A percentile compares a stretch with the other conserved stretches of the same genome.
Evolutionary conservation across 2,329 filamentous ascomycete genomes (phyloP).

Genomic region (Pestalotiopsis sp.): DNA sequence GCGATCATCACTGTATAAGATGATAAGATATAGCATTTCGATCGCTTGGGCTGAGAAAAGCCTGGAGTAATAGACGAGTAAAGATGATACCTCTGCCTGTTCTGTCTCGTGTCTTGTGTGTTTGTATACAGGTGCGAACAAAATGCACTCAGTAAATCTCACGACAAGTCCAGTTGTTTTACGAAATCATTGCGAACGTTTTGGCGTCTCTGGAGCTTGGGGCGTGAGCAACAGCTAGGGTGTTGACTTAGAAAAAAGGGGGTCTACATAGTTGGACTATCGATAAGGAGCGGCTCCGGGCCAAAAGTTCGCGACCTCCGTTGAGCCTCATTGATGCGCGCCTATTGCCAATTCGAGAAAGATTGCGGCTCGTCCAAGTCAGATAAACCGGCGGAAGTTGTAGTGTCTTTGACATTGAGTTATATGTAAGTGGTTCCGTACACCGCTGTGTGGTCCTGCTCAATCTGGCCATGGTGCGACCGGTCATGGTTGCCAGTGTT

Average conservation of each 20-base stretch:
- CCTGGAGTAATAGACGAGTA: slow-evolving; percentile 12
- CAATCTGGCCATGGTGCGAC: neutral
- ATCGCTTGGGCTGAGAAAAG: neutral
- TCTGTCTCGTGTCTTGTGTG: neutral
- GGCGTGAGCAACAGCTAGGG: neutral
- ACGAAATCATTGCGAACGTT: too few species aligned
- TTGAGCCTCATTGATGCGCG: neutral
- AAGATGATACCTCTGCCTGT: slow-evolving; percentile 5
- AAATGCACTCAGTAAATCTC: too few species aligned
- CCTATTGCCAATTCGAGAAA: neutral
- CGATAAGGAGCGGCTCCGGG: neutral
- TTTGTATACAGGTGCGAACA: too few species aligned
- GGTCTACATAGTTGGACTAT: neutral
- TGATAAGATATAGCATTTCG: slow-evolving; percentile 11
- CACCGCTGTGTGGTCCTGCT: neutral
- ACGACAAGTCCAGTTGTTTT: too few species aligned
- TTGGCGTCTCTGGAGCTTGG: neutral
- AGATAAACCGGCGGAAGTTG: slow-evolving; percentile 2
- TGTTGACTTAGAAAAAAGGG: neutral
- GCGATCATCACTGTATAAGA: slow-evolving; percentile 12
- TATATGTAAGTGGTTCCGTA: neutral
- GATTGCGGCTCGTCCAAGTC: neutral
- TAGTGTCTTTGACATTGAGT: neutral
- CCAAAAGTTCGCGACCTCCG: slow-evolving; percentile 12
- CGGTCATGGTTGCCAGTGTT: neutral